Evolutionary conservation across 805 yeast genomes (phyloP).

Genomic region (Starmerella vaccinii): DNA sequence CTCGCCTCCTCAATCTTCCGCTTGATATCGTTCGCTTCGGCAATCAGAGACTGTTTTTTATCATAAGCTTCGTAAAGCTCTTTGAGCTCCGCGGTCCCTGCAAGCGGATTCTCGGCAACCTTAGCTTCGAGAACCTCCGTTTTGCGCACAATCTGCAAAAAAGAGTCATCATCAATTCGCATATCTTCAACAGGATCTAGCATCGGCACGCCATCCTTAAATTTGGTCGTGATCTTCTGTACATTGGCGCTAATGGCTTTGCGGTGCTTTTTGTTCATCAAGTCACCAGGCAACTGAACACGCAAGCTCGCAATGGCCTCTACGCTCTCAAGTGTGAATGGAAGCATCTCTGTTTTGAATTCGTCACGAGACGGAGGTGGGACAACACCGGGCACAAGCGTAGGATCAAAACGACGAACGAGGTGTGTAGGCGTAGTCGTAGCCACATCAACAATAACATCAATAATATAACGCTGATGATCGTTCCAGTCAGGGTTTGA

Average conservation of each 20-base stretch:
- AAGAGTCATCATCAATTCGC: conserved; percentile 78
- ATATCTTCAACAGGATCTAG: conserved; percentile 85
- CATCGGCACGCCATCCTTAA: conserved; percentile 84
- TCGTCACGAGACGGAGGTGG: conserved; percentile 66
- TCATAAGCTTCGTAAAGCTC: conserved; percentile 58
- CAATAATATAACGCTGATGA: conserved; percentile 82
- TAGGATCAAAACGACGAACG: conserved; percentile 66
- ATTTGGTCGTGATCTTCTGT: conserved; percentile 67
- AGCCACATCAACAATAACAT: conserved; percentile 70
- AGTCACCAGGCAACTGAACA: conserved; percentile 65
- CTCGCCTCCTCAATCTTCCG: conserved; percentile 70
- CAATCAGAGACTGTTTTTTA: conserved; percentile 50
- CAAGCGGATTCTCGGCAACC: conserved; percentile 58
- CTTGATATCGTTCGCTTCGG: conserved; percentile 48
- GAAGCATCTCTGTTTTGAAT: conserved; percentile 64
- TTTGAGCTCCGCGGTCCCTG: conserved; percentile 38
- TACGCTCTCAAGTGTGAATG: conserved; percentile 73
- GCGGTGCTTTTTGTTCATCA: conserved; percentile 38
- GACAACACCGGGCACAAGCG: conserved; percentile 77
- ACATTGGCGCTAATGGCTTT: conserved; percentile 58
- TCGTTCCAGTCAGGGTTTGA: conserved; percentile 55
- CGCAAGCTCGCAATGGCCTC: conserved; percentile 68
- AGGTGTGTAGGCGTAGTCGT: conserved; percentile 64
- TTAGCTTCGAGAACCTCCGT: conserved; percentile 74
- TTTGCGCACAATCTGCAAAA: conserved; percentile 59